These are phyloP conservation scores for Helenozyma rhizophorensis DNA, from an alignment of 805 yeast genomes.

Conservation along the genomic window DNA sequence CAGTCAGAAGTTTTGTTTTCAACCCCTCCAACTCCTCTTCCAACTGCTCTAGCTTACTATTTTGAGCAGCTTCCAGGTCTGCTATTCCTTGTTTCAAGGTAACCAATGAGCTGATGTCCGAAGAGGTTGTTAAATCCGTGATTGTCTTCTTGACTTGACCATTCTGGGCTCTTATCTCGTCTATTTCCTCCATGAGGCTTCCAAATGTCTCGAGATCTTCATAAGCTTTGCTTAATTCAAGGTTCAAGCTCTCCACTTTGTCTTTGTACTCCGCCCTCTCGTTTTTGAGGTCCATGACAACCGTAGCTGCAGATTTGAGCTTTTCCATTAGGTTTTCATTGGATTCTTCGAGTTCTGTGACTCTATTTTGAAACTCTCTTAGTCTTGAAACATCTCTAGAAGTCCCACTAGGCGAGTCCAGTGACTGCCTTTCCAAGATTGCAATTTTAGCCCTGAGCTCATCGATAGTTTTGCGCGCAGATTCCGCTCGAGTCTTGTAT, in stretches of 20 bases:
- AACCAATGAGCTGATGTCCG: too few species aligned
- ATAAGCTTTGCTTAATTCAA: conserved; percentile 10
- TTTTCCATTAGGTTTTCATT: conserved; percentile 39
- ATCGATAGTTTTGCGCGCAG: conserved; percentile 20
- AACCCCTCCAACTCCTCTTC: conserved; percentile 3
- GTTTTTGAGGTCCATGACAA: conserved; percentile 29
- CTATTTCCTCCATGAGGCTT: conserved; percentile 8
- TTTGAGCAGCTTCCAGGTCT: too few species aligned
- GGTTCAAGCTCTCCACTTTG: conserved; percentile 5
- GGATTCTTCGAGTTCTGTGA: conserved; percentile 19
- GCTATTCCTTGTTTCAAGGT: too few species aligned
- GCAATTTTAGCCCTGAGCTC: conserved; percentile 21
- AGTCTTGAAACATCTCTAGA: background rate
- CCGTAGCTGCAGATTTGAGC: conserved; percentile 35
- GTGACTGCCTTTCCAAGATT: conserved; percentile 4
- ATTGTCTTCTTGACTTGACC: conserved; percentile 10
- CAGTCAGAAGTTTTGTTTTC: conserved; percentile 1
- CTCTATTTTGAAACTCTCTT: conserved; percentile 7
- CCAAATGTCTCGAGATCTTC: conserved; percentile 10
- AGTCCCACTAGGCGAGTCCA: conserved; percentile 18
- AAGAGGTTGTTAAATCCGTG: conserved; percentile 6
- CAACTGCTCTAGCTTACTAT: too few species aligned
- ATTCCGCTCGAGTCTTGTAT: conserved; percentile 18
- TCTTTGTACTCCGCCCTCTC: conserved; percentile 4
- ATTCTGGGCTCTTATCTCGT: conserved; percentile 1